A percentile compares a stretch with the other conserved stretches of the same genome.
Conservation (phyloP, 352 stramenopile genomes). For the Phytophthora pinifolia region DNA sequence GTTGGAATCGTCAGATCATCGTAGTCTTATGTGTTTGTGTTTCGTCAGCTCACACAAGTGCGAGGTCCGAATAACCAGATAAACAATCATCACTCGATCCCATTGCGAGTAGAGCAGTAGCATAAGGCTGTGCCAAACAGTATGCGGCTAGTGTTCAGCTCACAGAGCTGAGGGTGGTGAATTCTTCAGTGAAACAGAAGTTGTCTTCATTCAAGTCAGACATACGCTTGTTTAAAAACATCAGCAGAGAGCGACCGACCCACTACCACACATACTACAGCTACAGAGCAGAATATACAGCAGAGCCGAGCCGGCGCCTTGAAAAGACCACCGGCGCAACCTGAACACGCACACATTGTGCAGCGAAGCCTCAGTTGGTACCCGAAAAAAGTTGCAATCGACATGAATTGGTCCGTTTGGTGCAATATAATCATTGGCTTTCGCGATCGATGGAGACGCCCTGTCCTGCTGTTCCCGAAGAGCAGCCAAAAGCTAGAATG, state of each 20-base stretch:
- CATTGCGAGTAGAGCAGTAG: neutral
- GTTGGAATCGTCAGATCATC: conserved; percentile 77
- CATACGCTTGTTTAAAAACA: conserved; percentile 88
- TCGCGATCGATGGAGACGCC: conserved; percentile 12
- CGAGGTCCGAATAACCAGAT: conserved; percentile 54
- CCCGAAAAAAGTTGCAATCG: conserved; percentile 89
- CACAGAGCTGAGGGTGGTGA: conserved; percentile 7
- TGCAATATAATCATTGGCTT: conserved; percentile 78
- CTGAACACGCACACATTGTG: conserved; percentile 14
- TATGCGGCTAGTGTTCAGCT: neutral
- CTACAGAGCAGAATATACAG: no score
- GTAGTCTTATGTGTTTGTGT: conserved; percentile 80
- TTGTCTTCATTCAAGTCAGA: conserved; percentile 81
- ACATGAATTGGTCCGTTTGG: conserved; percentile 89
- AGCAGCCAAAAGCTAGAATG: conserved; percentile 23
- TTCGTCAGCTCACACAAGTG: conserved; percentile 68
- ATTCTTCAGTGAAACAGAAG: conserved; percentile 49
- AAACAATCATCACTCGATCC: conserved; percentile 72
- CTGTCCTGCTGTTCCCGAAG: neutral
- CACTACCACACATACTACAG: no score
- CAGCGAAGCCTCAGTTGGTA: conserved; percentile 81
- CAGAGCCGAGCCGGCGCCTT: neutral
- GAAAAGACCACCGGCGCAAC: neutral
- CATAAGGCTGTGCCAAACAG: neutral
- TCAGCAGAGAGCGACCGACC: conserved; percentile 44